Conservation (phyloP, 495 filamentous ascomycete species). For the Umbilicaria muhlenbergii region DNA sequence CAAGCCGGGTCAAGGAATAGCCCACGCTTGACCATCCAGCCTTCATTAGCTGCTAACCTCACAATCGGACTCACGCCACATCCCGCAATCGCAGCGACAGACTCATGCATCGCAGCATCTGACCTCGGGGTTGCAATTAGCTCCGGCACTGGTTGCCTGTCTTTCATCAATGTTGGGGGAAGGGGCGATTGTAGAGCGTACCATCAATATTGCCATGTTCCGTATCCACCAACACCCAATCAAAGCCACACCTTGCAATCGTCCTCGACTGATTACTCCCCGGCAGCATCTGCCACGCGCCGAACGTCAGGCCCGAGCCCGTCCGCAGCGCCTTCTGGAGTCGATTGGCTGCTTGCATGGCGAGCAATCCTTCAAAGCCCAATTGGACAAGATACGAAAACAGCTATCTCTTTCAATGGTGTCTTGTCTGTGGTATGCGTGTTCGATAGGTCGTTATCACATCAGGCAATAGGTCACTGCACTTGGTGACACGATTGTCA, state of each 20-base stretch:
- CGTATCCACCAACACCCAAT: constrained; percentile 64
- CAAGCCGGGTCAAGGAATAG: neutral
- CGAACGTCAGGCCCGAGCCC: constrained; percentile 41
- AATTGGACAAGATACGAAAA: no score
- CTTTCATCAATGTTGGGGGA: neutral
- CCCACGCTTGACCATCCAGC: constrained; percentile 59
- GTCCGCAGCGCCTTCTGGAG: constrained; percentile 42
- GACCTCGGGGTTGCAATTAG: neutral
- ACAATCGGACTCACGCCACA: constrained; percentile 53
- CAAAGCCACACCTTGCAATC: constrained; percentile 49
- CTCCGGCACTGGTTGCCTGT: neutral
- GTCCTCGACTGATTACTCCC: constrained; percentile 54
- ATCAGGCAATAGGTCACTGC: no score
- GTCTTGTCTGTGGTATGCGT: no score
- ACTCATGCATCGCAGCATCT: constrained; percentile 73
- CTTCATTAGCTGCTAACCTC: constrained; percentile 47
- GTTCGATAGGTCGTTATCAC: no score
- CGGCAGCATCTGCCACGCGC: constrained; percentile 61
- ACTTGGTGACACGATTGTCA: no score
- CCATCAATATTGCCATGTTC: constrained; percentile 72
- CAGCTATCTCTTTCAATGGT: no score
- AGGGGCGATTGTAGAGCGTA: constrained; percentile 15
- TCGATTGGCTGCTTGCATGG: constrained; percentile 49
- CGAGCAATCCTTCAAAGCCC: no score
- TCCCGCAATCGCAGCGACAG: constrained; percentile 55